These are phyloP conservation scores for Grosmannia penicillata DNA, from an alignment of 2,329 filamentous ascomycete genomes.

Conservation along the genomic window DNA sequence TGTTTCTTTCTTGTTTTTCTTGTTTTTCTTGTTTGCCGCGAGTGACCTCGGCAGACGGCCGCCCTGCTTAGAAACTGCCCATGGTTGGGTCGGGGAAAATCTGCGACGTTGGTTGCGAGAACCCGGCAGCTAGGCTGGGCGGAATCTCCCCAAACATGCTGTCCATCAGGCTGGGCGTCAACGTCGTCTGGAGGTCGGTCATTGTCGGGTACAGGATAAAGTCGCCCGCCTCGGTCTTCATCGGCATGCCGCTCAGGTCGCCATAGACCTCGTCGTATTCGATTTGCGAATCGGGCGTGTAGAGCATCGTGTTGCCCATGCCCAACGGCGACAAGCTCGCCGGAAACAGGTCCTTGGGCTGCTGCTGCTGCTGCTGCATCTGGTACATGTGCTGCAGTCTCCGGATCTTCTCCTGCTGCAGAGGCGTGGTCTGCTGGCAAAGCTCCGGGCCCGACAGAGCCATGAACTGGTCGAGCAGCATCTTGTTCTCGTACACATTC, in stretches of 20 bases:
- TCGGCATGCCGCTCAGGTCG: slow-evolving; percentile 28
- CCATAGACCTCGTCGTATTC: slow-evolving; percentile 57
- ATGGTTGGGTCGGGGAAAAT: slow-evolving; percentile 22
- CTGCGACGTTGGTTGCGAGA: slow-evolving; percentile 35
- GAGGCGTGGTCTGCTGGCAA: slow-evolving; percentile 15
- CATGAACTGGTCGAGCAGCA: slow-evolving; percentile 26
- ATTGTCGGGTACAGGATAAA: slow-evolving; percentile 50
- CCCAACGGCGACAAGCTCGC: slow-evolving; percentile 47
- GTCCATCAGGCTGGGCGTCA: slow-evolving; percentile 12
- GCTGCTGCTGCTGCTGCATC: slow-evolving; percentile 1
- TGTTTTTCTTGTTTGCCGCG: not conserved
- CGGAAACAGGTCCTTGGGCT: slow-evolving; percentile 3
- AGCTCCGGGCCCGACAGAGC: slow-evolving; percentile 23
- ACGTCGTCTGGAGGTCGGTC: slow-evolving; percentile 1
- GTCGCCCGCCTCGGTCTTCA: slow-evolving; percentile 37
- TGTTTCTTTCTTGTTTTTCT: not conserved
- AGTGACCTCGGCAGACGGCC: too few relatives aligned
- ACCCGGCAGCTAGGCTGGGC: slow-evolving; percentile 31
- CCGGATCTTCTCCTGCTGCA: slow-evolving; percentile 8
- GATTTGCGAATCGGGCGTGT: slow-evolving; percentile 46
- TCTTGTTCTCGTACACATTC: slow-evolving; percentile 21
- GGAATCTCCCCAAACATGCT: slow-evolving; percentile 35
- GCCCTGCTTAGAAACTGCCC: not conserved
- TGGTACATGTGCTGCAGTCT: slow-evolving; percentile 6
- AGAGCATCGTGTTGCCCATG: slow-evolving; percentile 54